Base-by-base conservation (phyloP, 2,329 filamentous ascomycete genomes). In the Arachnomyces sp. region DNA sequence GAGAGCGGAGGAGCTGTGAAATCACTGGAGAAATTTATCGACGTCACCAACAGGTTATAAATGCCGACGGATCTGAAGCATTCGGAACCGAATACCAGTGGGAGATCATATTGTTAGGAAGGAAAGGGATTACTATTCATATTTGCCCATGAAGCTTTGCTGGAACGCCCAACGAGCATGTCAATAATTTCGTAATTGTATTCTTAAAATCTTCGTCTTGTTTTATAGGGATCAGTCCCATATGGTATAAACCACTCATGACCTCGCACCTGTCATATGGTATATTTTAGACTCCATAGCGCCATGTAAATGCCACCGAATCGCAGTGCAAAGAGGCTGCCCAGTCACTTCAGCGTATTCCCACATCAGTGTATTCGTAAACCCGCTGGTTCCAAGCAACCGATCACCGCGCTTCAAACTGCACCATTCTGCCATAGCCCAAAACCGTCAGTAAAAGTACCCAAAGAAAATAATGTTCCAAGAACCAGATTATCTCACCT, bases 341-440 rank as follows among this genome's bases (percentile, higher is more conserved):
- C 9, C 28, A 36, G 32, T 48, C 35, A 15, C 43, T 18, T 7
- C 7, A 8, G n/a, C n/a, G 34, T 29, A 34, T 34, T 18, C n/a
- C 28, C 38, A 42, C 30, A 32, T 17, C 40, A 39, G 51, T 53
- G 46, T 50, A 45, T 43, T 46, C 41, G 39, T 6, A 40, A 35
- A 31, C 12, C 31, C 7, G 15, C n/a, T 16, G 11, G 33, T 44
- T 43, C 35, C 20, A 28, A 29, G 16, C 20, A 31, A 18, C 20
- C 9, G 15, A 48, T 73, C 65, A 96, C 67, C 90, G 79, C 38
- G 92, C 92, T 72, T 98, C 89, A 58, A 98, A 96, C 68, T 98
- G 92, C 38, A 96, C 89, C 89, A 96, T 95, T 59, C 90, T 94
- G 53, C 40, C 41, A 59, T 52, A 44, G 43, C 36, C 39, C 31